Base-by-base conservation (phyloP, 441 rosid genomes). In the Eugenia klotzschiana region DNA sequence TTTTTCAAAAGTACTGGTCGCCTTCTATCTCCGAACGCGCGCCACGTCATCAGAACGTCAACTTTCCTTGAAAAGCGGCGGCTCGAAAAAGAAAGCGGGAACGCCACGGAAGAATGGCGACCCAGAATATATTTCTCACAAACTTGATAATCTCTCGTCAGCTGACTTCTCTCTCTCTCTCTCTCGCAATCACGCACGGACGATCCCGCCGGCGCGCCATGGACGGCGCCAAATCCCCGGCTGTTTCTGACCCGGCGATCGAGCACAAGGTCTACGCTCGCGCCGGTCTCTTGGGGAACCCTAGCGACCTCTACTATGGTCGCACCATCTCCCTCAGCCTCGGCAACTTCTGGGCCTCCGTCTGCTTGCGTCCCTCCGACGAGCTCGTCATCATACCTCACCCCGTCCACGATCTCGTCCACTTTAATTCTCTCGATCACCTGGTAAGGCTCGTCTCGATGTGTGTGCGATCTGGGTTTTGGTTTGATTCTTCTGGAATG, bases 231-330 rank as follows among this genome's bases (percentile, higher is more conserved):
- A 64, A 18, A 33, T 64, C 46, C n/a, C n/a, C 43, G n/a, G 74
- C 43, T 22, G 74, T 10, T 33, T 64, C 43, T 37, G 74, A 18
- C n/a, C n/a, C 73, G 3, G 73, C 4, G 50, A 46, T 11, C 50
- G 14, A 46, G 14, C 50, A 46, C 14, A 11, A 46, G 50, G 50
- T 93, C 3, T 90, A 89, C 73, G 96, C 96, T 5, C 88, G 98
- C 37, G 90, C 92, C 11, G 99, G 98, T 6, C 87, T 91, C 3
- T 84, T 96, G 8, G 99, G 98, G 3, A 96, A 95, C 40, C 99
- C 98, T 0, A 96, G 98, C 82, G 98, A 96, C 80, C 98, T 96
- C 3, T 96, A 95, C 85, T 89, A 84, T 49, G 99, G 98, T 49
- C 93, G 94, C 13, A 89, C 98, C 2, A 93, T 96, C 82, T 92